Evolutionary conservation across 805 yeast species (phyloP).

Genomic region (Jamesozyma hellenica): DNA sequence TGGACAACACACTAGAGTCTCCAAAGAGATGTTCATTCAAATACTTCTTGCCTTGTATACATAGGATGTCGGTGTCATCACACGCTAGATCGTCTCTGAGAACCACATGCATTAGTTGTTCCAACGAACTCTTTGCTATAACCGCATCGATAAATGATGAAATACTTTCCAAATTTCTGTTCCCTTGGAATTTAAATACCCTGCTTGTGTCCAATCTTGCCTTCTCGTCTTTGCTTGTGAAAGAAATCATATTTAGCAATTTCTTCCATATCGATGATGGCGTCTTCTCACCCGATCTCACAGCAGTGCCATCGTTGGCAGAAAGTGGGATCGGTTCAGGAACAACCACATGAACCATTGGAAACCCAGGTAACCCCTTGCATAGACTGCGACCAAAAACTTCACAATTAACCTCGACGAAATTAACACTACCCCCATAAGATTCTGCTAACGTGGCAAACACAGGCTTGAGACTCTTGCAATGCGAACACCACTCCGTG

Average conservation of each 20-base stretch:
- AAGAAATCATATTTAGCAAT: constrained; percentile 2
- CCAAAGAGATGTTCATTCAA: background rate
- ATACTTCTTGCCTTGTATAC: constrained; percentile 13
- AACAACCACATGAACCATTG: constrained; percentile 49
- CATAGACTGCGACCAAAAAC: constrained; percentile 26
- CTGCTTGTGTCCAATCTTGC: constrained; percentile 25
- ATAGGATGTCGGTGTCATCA: constrained; percentile 4
- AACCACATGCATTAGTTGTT: constrained; percentile 11
- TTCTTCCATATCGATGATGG: constrained; percentile 10
- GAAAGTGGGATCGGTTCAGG: constrained; percentile 25
- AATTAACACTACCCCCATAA: constrained; percentile 13
- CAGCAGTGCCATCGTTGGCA: background rate
- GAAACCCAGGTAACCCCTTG: constrained; percentile 41
- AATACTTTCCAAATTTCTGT: constrained; percentile 38
- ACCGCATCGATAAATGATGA: constrained; percentile 40
- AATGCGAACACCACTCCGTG: constrained; percentile 69
- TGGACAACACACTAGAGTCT: too few species aligned
- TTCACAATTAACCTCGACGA: constrained; percentile 28
- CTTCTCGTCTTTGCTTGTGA: constrained; percentile 7
- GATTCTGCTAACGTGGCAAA: constrained; percentile 17
- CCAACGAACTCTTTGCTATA: constrained; percentile 9
- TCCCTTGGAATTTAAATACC: constrained; percentile 49
- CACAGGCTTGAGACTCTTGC: constrained; percentile 47
- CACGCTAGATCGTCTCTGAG: constrained; percentile 29
- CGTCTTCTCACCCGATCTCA: constrained; percentile 1